Conservation (phyloP, 345 rosid genomes). For the Brassica juncea region DNA sequence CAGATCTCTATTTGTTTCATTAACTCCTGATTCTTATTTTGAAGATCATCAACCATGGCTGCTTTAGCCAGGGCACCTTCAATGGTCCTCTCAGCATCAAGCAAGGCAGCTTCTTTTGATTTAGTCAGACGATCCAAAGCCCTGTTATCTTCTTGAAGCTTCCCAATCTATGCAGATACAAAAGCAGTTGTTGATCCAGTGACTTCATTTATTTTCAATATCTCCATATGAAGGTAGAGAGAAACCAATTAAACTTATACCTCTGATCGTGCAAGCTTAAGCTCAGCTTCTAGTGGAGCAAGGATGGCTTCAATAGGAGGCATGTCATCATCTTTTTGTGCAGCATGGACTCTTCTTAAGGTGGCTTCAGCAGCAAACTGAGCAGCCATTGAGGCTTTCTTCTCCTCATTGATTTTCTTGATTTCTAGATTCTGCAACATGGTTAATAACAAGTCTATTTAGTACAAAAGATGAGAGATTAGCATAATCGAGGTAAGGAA, state of each 20-base stretch:
- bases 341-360: constrained; percentile 98
- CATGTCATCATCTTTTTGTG: constrained; percentile 99
- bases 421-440: constrained; percentile 87
- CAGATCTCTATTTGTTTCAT: constrained; percentile 98
- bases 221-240: not conserved
- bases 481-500: constrained; percentile 1
- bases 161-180: constrained; percentile 69
- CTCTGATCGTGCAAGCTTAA: constrained; percentile 96
- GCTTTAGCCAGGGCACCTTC: constrained; percentile 92
- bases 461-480: not conserved
- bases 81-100: constrained; percentile 95
- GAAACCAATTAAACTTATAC: constrained; percentile 34
- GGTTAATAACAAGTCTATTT: not conserved
- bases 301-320: constrained; percentile 99
- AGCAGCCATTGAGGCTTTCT: constrained; percentile 99
- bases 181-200: not conserved
- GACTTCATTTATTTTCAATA: not conserved
- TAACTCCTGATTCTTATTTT: constrained; percentile 93
- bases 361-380: constrained; percentile 99
- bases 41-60: constrained; percentile 99
- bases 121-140: constrained; percentile 97
- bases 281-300: constrained; percentile 99
- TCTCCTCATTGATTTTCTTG: constrained; percentile 97
- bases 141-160: constrained; percentile 98
- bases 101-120: constrained; percentile 95